Conservation (phyloP, 1,284 basidiomycete genomes). For the Puccinia hordei region DNA sequence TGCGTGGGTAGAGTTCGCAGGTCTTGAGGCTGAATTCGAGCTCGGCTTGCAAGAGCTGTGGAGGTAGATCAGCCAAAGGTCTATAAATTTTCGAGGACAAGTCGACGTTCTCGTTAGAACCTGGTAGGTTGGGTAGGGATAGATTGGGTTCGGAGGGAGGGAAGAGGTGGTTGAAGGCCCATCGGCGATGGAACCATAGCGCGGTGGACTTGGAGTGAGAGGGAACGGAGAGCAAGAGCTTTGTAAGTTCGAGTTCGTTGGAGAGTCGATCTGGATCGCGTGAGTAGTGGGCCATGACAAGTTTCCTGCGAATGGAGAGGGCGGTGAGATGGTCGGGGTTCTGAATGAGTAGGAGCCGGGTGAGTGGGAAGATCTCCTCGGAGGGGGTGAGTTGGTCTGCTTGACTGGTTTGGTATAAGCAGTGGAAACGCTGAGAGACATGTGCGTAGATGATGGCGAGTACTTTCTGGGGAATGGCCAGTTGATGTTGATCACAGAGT, state of each 20-base stretch:
- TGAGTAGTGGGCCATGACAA: not conserved
- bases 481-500: not conserved
- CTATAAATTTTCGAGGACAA: too few relatives aligned
- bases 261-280: not conserved
- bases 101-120: too few relatives aligned
- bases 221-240: constrained; percentile 12
- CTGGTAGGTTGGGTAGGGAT: not conserved
- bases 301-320: constrained; percentile 20
- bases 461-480: constrained; percentile 26
- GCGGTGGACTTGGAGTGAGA: constrained; percentile 30
- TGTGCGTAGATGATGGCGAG: not conserved
- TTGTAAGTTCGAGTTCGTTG: not conserved
- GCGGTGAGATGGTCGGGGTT: constrained; percentile 45
- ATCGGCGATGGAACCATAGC: constrained; percentile 41
- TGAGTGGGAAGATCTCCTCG: not conserved
- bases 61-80: not conserved
- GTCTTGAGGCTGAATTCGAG: constrained; percentile 19
- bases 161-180: constrained; percentile 14
- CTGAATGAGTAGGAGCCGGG: constrained; percentile 32
- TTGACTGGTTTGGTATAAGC: not conserved
- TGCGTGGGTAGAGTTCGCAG: constrained; percentile 29
- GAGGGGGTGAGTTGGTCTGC: not conserved
- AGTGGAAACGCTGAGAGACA: not conserved
- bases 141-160: not conserved
- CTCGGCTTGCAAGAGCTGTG: not conserved